phyloP scores from a whole-genome alignment of 208 protist species.

The Trypanosoma mega region DNA sequence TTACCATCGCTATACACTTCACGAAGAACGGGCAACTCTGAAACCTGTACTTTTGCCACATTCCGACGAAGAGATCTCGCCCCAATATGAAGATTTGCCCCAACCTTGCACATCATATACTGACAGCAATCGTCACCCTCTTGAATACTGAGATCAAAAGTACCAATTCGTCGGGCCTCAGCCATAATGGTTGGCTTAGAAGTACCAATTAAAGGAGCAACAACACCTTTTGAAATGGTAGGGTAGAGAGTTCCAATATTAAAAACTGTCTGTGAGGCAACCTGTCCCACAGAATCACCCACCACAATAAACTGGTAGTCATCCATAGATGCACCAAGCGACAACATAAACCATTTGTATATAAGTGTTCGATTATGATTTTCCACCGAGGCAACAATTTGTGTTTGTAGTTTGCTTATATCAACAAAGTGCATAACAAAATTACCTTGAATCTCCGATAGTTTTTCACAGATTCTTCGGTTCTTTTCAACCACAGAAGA shows the following conservation, averaged over 20 bases:
- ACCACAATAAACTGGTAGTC: slow-evolving; percentile 63
- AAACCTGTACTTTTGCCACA: slow-evolving; percentile 46
- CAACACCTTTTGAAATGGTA: slow-evolving; percentile 57
- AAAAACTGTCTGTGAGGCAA: slow-evolving; percentile 81
- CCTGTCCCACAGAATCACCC: slow-evolving; percentile 78
- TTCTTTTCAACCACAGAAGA: slow-evolving; percentile 78
- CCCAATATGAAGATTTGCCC: slow-evolving; percentile 76
- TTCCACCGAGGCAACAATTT: slow-evolving; percentile 76
- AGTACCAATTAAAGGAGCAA: slow-evolving; percentile 66
- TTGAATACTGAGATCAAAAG: slow-evolving; percentile 69
- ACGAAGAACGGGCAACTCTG: slow-evolving; percentile 54
- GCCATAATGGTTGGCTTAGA: slow-evolving; percentile 75
- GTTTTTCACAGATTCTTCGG: slow-evolving; percentile 56
- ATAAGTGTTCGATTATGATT: slow-evolving; percentile 82
- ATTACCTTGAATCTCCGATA: slow-evolving; percentile 65
- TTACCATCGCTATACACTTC: slow-evolving; percentile 59
- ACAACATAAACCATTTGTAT: slow-evolving; percentile 89
- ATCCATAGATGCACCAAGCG: slow-evolving; percentile 57
- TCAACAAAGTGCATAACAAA: slow-evolving; percentile 85
- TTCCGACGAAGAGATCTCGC: slow-evolving; percentile 47
- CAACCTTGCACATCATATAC: slow-evolving; percentile 88
- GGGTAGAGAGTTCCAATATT: slow-evolving; percentile 83
- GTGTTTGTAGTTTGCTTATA: slow-evolving; percentile 76
- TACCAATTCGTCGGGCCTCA: slow-evolving; percentile 59
- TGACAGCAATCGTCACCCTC: slow-evolving; percentile 87